A percentile compares a stretch with the other conserved stretches of the same genome.
These are phyloP conservation scores for Botrytis fragariae DNA, from an alignment of 2,329 filamentous ascomycete genomes.

Conservation along the genomic window DNA sequence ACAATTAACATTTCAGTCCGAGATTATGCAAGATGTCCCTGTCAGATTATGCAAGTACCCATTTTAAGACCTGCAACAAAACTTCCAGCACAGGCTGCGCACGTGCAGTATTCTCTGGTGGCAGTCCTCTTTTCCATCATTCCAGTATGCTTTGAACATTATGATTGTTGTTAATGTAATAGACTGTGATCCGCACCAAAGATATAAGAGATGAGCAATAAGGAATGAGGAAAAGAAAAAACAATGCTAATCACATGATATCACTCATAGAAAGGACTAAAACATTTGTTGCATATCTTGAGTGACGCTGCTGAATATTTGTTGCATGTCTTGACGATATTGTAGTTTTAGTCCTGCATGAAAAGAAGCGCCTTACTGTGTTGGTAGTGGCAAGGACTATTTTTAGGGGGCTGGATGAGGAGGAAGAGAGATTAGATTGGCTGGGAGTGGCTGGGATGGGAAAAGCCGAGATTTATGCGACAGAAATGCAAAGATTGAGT, in stretches of 20 bases:
- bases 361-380: slow-evolving; percentile 1
- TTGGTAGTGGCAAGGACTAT: neutral
- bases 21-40: slow-evolving; percentile 8
- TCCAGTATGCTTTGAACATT: neutral
- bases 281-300: slow-evolving; percentile 21
- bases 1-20: neutral
- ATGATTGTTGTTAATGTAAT: neutral
- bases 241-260: neutral
- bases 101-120: neutral
- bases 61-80: slow-evolving; percentile 17
- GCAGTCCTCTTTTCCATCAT: neutral
- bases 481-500: neutral
- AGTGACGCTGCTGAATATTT: slow-evolving; percentile 14
- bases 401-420: neutral
- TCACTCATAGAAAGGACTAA: neutral
- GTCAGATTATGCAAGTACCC: slow-evolving; percentile 9
- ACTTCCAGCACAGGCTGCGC: neutral
- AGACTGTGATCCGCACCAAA: neutral
- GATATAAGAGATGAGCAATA: neutral
- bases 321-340: slow-evolving; percentile 8
- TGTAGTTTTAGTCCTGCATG: neutral
- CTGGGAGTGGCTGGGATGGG: neutral
- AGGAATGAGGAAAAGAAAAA: neutral
- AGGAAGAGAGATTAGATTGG: neutral
- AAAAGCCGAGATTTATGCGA: neutral